Evolutionary conservation across 2,329 filamentous ascomycete species (phyloP).

Genomic region (Talaromyces rugulosus): DNA sequence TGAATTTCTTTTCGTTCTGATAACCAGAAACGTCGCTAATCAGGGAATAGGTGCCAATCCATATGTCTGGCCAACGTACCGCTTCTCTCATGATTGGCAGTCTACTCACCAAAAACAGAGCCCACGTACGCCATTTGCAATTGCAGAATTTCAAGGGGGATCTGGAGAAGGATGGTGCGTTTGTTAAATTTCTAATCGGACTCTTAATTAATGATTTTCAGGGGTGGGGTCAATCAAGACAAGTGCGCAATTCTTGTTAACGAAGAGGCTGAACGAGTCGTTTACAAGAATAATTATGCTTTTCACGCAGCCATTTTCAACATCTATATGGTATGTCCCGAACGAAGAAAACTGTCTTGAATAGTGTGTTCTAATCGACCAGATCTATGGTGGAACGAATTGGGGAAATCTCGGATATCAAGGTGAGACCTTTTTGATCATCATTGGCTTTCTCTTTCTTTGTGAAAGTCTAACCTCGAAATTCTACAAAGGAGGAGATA

Average conservation of each 20-base stretch:
- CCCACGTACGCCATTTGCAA: conserved; percentile 21
- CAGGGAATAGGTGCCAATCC: conserved; percentile 6
- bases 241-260: neutral
- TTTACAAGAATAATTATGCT: neutral
- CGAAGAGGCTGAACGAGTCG: neutral
- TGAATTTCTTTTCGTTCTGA: neutral
- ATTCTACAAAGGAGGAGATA: conserved; percentile 58
- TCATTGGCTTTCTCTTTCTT: too few species aligned
- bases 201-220: conserved; percentile 6
- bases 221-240: neutral
- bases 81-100: conserved; percentile 20
- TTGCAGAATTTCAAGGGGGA: conserved; percentile 23
- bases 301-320: neutral
- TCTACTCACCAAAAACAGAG: conserved; percentile 19
- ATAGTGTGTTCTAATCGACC: neutral
- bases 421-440: too few species aligned
- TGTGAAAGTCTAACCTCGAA: too few species aligned
- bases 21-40: too few species aligned
- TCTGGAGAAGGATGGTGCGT: conserved; percentile 17
- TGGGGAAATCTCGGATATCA: conserved; percentile 66
- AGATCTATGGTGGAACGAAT: conserved; percentile 60
- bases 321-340: neutral
- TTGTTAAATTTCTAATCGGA: too few species aligned
- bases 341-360: too few species aligned
- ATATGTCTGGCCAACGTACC: conserved; percentile 19